Evolutionary conservation across 2,329 filamentous ascomycete genomes (phyloP).

Genomic region (Fusarium nelsonii): DNA sequence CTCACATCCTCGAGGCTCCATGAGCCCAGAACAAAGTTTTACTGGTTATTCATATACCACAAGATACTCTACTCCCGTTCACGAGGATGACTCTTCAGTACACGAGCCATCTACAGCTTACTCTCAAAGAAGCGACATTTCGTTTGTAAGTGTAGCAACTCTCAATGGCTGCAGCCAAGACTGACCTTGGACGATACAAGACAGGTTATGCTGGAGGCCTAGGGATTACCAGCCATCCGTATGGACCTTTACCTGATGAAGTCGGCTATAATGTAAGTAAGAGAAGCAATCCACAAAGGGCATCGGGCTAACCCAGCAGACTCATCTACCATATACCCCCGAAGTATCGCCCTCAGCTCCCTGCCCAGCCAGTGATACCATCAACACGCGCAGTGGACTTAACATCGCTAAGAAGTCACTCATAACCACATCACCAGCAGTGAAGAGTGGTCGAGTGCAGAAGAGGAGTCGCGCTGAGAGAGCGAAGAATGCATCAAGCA

Average conservation of each 20-base stretch:
- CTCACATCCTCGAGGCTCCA: constrained; percentile 28
- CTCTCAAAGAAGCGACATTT: constrained; percentile 31
- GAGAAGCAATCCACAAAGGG: not conserved
- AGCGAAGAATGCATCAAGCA: constrained; percentile 54
- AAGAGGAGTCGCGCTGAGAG: constrained; percentile 51
- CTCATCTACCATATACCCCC: constrained; percentile 55
- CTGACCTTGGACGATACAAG: constrained; percentile 23
- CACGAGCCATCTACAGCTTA: constrained; percentile 39
- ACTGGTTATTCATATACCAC: constrained; percentile 21
- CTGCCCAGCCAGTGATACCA: constrained; percentile 39
- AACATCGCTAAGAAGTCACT: constrained; percentile 46
- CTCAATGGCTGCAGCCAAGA: not conserved
- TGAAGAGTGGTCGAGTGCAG: constrained; percentile 41
- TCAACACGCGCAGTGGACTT: constrained; percentile 56
- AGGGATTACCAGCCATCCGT: constrained; percentile 27
- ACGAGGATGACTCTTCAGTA: constrained; percentile 35
- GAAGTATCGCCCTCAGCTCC: constrained; percentile 64
- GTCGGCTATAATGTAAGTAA: constrained; percentile 40
- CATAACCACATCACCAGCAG: constrained; percentile 20
- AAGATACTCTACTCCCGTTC: constrained; percentile 39
- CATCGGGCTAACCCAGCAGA: constrained; percentile 27
- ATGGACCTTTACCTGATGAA: constrained; percentile 42
- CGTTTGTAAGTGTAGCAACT: constrained; percentile 35
- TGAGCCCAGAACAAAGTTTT: constrained; percentile 23
- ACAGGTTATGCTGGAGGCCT: constrained; percentile 22